Conservation (phyloP, 176 grass and related monocot genomes). For the Triticum dicoccoides region DNA sequence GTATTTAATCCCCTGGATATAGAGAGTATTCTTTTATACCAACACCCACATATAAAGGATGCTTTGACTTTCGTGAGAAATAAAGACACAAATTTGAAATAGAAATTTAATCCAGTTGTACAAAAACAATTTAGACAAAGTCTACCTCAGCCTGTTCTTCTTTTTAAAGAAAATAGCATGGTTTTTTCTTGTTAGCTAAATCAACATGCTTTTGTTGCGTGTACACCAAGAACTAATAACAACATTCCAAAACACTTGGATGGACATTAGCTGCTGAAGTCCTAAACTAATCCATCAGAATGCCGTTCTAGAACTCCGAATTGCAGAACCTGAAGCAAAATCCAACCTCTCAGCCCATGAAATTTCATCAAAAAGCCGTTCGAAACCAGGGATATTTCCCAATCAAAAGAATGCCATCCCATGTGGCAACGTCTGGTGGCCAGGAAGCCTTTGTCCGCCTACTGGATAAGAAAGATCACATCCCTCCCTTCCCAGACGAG, state of each 20-base stretch:
- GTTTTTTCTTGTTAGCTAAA: neutral
- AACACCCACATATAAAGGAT: neutral
- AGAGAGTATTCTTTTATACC: neutral
- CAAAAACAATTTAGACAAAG: neutral
- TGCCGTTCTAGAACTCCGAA: neutral
- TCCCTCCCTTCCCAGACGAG: constrained; percentile 25
- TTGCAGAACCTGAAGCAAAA: constrained; percentile 36
- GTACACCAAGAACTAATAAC: constrained; percentile 18
- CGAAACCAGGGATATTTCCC: neutral
- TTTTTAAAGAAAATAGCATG: too few relatives aligned
- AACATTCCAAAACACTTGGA: neutral
- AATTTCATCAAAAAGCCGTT: neutral
- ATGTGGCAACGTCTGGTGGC: constrained; percentile 38
- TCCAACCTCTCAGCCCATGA: constrained; percentile 22
- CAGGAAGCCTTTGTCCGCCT: constrained; percentile 6
- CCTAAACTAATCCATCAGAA: constrained; percentile 21
- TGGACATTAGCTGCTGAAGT: constrained; percentile 17
- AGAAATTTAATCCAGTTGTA: neutral
- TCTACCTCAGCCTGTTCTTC: neutral
- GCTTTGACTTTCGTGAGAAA: neutral
- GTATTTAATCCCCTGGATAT: neutral
- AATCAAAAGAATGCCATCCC: constrained; percentile 11
- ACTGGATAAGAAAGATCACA: constrained; percentile 57
- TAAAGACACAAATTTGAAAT: neutral
- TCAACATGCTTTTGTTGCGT: neutral